phyloP scores from a whole-genome alignment of 768 basidiomycete species.

The Xerocomellus chrysenteron region DNA sequence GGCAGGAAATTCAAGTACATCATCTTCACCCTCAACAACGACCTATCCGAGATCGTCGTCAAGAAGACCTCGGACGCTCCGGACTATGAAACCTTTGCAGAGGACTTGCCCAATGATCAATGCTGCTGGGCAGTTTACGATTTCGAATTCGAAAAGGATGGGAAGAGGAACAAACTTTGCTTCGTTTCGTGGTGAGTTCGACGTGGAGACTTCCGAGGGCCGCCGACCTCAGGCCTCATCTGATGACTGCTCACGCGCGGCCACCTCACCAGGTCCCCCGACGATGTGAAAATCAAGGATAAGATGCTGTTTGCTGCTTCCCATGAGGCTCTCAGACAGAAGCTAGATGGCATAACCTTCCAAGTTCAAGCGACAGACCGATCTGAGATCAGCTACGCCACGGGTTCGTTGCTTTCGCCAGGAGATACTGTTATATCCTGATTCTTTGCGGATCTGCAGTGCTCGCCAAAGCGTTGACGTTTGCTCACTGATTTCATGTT shows the following conservation, averaged over 20 bases:
- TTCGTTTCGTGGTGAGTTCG: conserved; percentile 75
- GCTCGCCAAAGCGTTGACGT: conserved; percentile 17
- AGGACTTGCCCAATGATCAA: conserved; percentile 67
- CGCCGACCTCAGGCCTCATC: neutral
- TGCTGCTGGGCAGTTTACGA: conserved; percentile 94
- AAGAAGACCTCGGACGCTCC: conserved; percentile 53
- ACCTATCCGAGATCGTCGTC: conserved; percentile 73
- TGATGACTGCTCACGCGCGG: neutral
- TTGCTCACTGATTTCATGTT: conserved; percentile 13
- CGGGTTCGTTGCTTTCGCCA: conserved; percentile 47
- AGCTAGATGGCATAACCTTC: conserved; percentile 70
- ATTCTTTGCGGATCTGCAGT: conserved; percentile 11
- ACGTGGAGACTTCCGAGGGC: neutral
- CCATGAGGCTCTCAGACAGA: conserved; percentile 70
- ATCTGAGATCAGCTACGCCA: conserved; percentile 68
- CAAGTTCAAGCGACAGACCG: conserved; percentile 87
- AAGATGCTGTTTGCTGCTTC: conserved; percentile 96
- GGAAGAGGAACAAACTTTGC: conserved; percentile 79
- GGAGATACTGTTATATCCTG: neutral
- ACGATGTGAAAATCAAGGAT: conserved; percentile 76
- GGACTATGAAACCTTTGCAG: conserved; percentile 73
- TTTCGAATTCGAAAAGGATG: conserved; percentile 76
- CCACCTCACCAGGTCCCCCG: conserved; percentile 68
- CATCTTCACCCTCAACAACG: conserved; percentile 65
- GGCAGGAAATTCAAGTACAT: conserved; percentile 74